These are phyloP conservation scores for Thielaviopsis musarum DNA, from an alignment of 2,329 filamentous ascomycete species.

Conservation along the genomic window DNA sequence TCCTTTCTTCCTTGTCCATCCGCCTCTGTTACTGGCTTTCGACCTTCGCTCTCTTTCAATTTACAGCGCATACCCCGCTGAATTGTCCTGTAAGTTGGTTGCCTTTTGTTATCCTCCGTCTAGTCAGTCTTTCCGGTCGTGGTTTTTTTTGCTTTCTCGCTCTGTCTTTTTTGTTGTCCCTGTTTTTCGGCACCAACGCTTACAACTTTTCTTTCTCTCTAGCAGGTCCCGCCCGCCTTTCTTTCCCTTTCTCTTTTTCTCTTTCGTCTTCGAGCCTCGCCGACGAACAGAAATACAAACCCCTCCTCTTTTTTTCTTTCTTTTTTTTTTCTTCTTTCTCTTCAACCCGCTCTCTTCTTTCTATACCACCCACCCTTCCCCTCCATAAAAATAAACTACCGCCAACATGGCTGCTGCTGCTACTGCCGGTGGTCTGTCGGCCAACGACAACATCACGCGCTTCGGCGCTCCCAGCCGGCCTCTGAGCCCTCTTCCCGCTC, in stretches of 20 bases:
- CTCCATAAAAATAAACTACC: not conserved
- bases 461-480: conserved; percentile 87
- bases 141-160: too few relatives aligned
- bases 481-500: conserved; percentile 69
- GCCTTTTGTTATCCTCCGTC: too few relatives aligned
- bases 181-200: not conserved
- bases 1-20: not conserved
- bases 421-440: conserved; percentile 42
- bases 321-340: not conserved
- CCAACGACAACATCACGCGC: conserved; percentile 97
- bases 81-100: too few relatives aligned
- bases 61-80: too few relatives aligned
- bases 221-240: conserved; percentile 2
- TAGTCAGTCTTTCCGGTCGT: too few relatives aligned
- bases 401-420: conserved; percentile 16
- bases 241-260: conserved; percentile 9
- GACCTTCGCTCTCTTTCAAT: not conserved
- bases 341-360: not conserved
- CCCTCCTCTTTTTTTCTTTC: not conserved
- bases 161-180: not conserved
- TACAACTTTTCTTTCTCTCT: conserved; percentile 3
- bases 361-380: not conserved
- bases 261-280: conserved; percentile 6
- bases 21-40: not conserved
- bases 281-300: not conserved